These are phyloP conservation scores for Claviceps sp. DNA, from an alignment of 2,329 filamentous ascomycete genomes.

Conservation along the genomic window DNA sequence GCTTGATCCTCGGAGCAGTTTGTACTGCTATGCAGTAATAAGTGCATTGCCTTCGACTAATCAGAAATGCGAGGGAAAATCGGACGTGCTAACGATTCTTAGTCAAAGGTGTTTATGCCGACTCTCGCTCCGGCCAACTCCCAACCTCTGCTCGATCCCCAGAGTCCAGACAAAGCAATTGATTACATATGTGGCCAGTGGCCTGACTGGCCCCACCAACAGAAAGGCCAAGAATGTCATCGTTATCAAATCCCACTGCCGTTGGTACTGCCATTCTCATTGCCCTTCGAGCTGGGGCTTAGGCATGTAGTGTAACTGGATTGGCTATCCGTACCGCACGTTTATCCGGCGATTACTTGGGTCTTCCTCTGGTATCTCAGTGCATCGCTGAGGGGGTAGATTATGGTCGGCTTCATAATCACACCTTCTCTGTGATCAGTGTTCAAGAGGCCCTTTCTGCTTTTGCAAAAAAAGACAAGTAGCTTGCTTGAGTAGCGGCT, in stretches of 20 bases:
- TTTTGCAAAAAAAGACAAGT: conserved; percentile 58
- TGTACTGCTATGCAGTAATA: too few relatives aligned
- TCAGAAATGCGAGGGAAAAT: not conserved
- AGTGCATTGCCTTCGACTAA: too few relatives aligned
- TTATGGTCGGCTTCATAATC: conserved; percentile 71
- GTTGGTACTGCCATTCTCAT: conserved; percentile 62
- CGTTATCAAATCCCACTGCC: conserved; percentile 47
- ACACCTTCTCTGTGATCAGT: conserved; percentile 84
- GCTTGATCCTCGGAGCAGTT: too few relatives aligned
- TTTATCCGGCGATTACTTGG: conserved; percentile 55
- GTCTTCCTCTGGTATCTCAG: conserved; percentile 66
- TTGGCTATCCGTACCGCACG: conserved; percentile 49
- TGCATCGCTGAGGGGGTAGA: conserved; percentile 67
- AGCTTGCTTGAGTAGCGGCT: conserved; percentile 58
- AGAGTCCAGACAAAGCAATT: conserved; percentile 8
- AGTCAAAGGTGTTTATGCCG: conserved; percentile 41
- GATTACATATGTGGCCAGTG: conserved; percentile 13
- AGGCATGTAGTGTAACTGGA: conserved; percentile 52
- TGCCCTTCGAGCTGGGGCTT: conserved; percentile 52
- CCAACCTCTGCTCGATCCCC: conserved; percentile 19
- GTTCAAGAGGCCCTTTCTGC: conserved; percentile 60
- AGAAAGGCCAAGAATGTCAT: conserved; percentile 33
- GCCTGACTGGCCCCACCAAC: conserved; percentile 19
- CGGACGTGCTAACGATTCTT: not conserved
- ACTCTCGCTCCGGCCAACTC: conserved; percentile 15